A percentile compares a stretch with the other conserved stretches of the same genome.
These are phyloP conservation scores for Macrophomina phaseolina DNA, from an alignment of 2,329 filamentous ascomycete species.

Conservation along the genomic window DNA sequence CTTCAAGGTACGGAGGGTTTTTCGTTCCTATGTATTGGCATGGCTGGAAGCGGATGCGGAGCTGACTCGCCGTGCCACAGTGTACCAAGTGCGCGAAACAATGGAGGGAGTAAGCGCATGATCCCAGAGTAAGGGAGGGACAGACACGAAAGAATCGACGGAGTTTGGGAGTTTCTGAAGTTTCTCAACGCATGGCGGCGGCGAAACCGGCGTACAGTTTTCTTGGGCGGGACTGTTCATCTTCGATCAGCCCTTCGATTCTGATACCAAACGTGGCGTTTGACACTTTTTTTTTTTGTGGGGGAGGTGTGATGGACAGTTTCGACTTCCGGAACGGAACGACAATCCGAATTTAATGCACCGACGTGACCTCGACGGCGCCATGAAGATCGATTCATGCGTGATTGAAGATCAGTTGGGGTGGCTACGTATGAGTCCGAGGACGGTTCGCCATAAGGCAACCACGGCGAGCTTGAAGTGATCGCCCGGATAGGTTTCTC, in stretches of 20 bases:
- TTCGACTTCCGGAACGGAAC: constrained; percentile 2
- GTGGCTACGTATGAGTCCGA: neutral
- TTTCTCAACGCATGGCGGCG: constrained; percentile 12
- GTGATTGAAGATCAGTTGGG: constrained; percentile 10
- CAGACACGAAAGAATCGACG: neutral
- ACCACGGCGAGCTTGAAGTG: neutral
- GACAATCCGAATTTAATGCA: constrained; percentile 18
- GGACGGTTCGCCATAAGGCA: constrained; percentile 9
- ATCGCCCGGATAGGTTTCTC: constrained; percentile 4
- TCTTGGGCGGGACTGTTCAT: neutral
- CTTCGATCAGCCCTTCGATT: neutral
- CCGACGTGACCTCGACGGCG: neutral
- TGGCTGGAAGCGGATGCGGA: neutral
- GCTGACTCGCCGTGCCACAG: constrained; percentile 31
- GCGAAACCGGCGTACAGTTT: constrained; percentile 4
- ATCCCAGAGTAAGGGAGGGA: neutral
- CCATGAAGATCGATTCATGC: constrained; percentile 16
- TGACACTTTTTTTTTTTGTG: neutral
- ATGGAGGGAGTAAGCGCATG: constrained; percentile 47
- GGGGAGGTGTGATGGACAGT: neutral
- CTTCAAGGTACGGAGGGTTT: constrained; percentile 69
- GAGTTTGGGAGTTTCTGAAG: constrained; percentile 1
- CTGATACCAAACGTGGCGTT: constrained; percentile 14
- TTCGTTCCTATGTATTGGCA: neutral
- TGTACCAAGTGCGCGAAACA: constrained; percentile 52